Conservation (phyloP, 202 grass and related monocot species). For the Carex sylvatica region DNA sequence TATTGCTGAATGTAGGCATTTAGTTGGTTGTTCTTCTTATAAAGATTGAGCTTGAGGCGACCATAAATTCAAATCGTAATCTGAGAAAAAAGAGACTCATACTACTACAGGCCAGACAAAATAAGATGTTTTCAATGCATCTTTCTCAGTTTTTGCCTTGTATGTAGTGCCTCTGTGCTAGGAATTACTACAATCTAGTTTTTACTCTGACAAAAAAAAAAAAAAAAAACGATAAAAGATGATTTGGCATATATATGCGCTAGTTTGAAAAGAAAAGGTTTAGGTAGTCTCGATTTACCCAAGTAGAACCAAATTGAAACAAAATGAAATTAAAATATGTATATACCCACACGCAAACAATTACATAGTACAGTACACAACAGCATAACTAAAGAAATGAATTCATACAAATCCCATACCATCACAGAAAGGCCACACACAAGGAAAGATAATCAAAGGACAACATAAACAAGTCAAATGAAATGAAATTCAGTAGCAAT, state of each 20-base stretch:
- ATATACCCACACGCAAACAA: background rate
- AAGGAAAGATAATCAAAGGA: background rate
- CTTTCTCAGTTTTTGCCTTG: too few relatives aligned
- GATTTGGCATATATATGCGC: slow-evolving; percentile 18
- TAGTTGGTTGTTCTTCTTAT: too few relatives aligned
- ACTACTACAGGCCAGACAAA: too few relatives aligned
- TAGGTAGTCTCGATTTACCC: background rate
- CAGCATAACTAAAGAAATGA: background rate
- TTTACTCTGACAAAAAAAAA: slow-evolving; percentile 21
- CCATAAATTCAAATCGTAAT: too few relatives aligned
- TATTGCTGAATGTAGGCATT: too few relatives aligned
- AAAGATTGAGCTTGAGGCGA: too few relatives aligned
- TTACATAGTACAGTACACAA: background rate
- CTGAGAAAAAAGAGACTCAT: too few relatives aligned
- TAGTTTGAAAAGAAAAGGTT: background rate
- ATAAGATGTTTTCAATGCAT: too few relatives aligned
- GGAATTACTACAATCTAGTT: slow-evolving; percentile 9
- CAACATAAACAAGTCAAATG: background rate
- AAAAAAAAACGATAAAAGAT: background rate
- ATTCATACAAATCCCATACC: background rate
- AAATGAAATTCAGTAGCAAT: background rate
- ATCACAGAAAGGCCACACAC: background rate
- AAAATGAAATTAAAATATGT: background rate
- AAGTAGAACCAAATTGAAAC: background rate
- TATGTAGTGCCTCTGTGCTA: background rate